These are phyloP conservation scores for Oxytropis ochrocephala DNA, from an alignment of 306 rosid genomes.

Conservation along the genomic window DNA sequence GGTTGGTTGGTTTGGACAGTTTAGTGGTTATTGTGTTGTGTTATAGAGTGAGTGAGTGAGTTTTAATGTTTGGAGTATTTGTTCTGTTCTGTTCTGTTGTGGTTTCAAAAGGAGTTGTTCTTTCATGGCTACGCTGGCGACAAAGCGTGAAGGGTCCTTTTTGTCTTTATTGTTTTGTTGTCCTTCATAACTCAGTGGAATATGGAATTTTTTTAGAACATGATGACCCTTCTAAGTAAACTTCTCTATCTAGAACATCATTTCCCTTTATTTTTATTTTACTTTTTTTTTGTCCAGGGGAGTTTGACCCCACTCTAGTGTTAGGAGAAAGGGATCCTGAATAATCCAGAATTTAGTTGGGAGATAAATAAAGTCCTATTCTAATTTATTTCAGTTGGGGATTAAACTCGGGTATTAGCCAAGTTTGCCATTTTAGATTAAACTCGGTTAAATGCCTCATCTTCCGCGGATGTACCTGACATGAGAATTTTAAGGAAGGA, in stretches of 20 bases:
- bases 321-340: too few relatives aligned
- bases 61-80: slow-evolving; percentile 26
- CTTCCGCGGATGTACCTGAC: too few relatives aligned
- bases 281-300: too few relatives aligned
- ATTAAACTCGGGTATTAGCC: too few relatives aligned
- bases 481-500: too few relatives aligned
- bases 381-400: too few relatives aligned
- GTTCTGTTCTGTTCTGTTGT: slow-evolving; percentile 22
- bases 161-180: slow-evolving; percentile 66
- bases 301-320: too few relatives aligned
- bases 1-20: not conserved
- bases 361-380: too few relatives aligned
- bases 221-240: slow-evolving; percentile 16
- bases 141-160: slow-evolving; percentile 53
- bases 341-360: too few relatives aligned
- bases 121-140: slow-evolving; percentile 59
- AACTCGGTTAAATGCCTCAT: too few relatives aligned
- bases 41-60: slow-evolving; percentile 23
- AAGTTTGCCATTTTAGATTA: too few relatives aligned
- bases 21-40: not conserved
- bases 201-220: slow-evolving; percentile 41
- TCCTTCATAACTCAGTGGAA: slow-evolving; percentile 51
- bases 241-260: not conserved
- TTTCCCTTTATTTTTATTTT: too few relatives aligned
- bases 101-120: slow-evolving; percentile 31